Base-by-base conservation (phyloP, 106 monocot species). In the Posidonia australis region DNA sequence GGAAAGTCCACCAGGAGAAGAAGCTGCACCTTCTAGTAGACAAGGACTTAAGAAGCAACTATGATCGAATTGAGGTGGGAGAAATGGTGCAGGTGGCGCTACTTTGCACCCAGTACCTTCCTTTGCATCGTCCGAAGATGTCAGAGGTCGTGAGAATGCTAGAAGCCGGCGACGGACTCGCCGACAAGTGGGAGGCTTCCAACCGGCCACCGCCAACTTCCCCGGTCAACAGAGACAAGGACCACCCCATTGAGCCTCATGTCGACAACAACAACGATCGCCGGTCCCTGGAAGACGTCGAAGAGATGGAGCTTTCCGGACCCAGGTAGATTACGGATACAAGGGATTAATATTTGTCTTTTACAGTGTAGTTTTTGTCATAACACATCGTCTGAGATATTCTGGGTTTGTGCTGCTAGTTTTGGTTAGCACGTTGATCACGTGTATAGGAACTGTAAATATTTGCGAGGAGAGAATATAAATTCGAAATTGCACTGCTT, bases 301-400 rank as follows among this genome's bases (percentile, higher is more conserved):
- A 88, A 51, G 88, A 88, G 62, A 84, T 88, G 88, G 88, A 88
- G 27, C 63, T 88, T 3, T 88, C 88, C 0, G 87, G 87, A 17
- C 87, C 87, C 16, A 78, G 87, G 51, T 87, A 62, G 21, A 21
- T 1, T 29, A 30, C 11, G 7, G 36, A 36, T 7, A 36, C n/a
- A n/a, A n/a, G n/a, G n/a, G n/a, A n/a, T n/a, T 18, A 51, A 51
- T 20, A 51, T 49, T 49, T 5, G 49, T 51, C 49, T 51, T 51
- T 9, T 19, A 51, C 49, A 19, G 49, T 6, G 49, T 51, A 51
- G 20, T 20, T 5, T 51, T 17, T 7, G n/a, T 6, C 49, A 1
- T 6, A 16, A 12, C 49, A 0, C 1, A 19, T 49, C 9, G 49
- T 7, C n/a, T 7, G n/a, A n/a, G n/a, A n/a, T 19, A 20, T 51